Percentiles rank a stretch among this genome's conserved stretches.
Evolutionary conservation across 768 basidiomycete species (phyloP).

Genomic region (Paxillus rubicundulus): DNA sequence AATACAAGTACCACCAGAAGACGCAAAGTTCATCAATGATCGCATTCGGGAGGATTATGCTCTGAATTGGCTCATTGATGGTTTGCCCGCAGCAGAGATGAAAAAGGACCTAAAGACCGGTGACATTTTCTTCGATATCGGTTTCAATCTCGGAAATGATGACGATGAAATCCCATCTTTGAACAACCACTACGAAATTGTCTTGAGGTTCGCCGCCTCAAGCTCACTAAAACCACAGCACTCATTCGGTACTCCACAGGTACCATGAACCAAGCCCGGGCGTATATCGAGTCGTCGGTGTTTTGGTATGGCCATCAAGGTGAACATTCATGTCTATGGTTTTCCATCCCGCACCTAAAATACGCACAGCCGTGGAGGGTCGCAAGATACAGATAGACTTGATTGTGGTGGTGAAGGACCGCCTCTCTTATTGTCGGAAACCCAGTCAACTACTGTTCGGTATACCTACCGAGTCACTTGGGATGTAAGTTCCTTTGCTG

Average conservation of each 20-base stretch:
- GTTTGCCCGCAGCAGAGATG: constrained; percentile 92
- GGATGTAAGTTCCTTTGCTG: constrained; percentile 51
- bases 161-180: constrained; percentile 67
- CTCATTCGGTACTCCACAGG: constrained; percentile 39
- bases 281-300: constrained; percentile 87
- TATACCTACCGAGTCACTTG: constrained; percentile 90
- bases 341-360: constrained; percentile 3
- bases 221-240: background rate
- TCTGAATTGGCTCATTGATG: constrained; percentile 93
- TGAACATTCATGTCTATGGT: constrained; percentile 10
- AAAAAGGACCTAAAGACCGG: constrained; percentile 74
- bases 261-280: constrained; percentile 74
- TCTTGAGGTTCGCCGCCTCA: constrained; percentile 52
- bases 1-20: constrained; percentile 55
- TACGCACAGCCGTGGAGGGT: constrained; percentile 55
- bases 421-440: constrained; percentile 63
- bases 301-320: constrained; percentile 78
- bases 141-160: constrained; percentile 86
- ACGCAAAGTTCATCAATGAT: constrained; percentile 87
- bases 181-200: constrained; percentile 92
- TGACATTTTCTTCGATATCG: constrained; percentile 90
- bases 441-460: constrained; percentile 56
- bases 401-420: constrained; percentile 50
- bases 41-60: constrained; percentile 92
- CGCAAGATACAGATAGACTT: constrained; percentile 43